Evolutionary conservation across 1,139 yeast species (phyloP), one percentile per base, ranked within the genome.

Genomic region (Pichia sp.): DNA sequence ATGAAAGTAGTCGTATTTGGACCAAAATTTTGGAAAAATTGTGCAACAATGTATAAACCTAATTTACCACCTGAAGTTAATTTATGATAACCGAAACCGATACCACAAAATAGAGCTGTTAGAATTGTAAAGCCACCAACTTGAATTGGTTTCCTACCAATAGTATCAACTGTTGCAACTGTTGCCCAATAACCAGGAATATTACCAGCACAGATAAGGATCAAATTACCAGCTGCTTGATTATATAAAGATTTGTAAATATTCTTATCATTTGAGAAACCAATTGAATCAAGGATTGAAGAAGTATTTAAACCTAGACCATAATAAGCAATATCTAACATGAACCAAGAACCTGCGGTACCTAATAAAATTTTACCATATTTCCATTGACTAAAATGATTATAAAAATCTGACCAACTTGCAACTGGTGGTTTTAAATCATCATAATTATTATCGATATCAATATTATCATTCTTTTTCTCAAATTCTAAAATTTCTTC

Each of bases 261-360:
- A 63, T 82, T 76, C 49, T 68, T 56, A 35, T 72, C 67, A 47
- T 80, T 70, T 46, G 94, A 80, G 66, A 72, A 78, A 66, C 91
- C 93, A 58, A 89, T 85, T 52, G 95, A 77, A 66, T 81, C 77
- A 67, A 93, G 81, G 54, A 84, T 84, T 46, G 76, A 71, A 28
- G 94, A 79, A 52, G 88, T 71, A 69, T 84, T 84, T 59, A 84
- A 74, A 64, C 84, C 82, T 58, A 84, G 69, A 66, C 95, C 95
- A 63, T 91, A 91, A 73, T 80, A 89, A 46, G 96, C 96, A 62
- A 91, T 85, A 72, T 91, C 98, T 66, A 89, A 76, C 71, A 83
- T 72, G 71, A 89, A 89, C 98, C 98, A 91, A 39, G 94, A 81
- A 63, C 89, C 93, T 50, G 96, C 95, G 55, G 98, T 89, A 62